Base-by-base conservation (phyloP, 2,329 filamentous ascomycete genomes). In the Fusarium globosum region DNA sequence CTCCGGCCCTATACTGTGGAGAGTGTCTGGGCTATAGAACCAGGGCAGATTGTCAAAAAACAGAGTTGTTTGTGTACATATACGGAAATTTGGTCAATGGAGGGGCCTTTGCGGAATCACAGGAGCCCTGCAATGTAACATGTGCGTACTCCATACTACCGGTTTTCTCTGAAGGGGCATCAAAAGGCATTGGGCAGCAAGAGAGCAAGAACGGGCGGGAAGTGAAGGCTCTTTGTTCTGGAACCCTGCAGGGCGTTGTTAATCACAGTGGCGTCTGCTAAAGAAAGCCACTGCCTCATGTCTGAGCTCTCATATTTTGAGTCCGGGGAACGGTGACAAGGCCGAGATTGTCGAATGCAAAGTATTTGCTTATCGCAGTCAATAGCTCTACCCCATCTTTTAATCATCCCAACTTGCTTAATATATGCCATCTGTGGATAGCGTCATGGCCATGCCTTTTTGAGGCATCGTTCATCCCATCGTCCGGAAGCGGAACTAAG, bases 401-500 rank as follows among this genome's bases (percentile, higher is more conserved):
- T 23, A 42, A 41, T 36, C 35, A 41, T 48, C 61, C 35, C 35
- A 38, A 46, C 6, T 38, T 33, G 33, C 18, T 62, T 49, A 49
- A 55, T 48, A 45, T 42, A 41, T 41, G 36, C 15, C 41, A 58
- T 39, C 21, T 59, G 11, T 16, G 23, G 30, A 38, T 58, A 58
- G 56, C 56, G 26, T 33, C 26, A 30, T 49, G 33, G 11, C 36
- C 49, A 42, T 38, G 18, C 49, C 59, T 57, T 26, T 57, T 56
- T 48, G 30, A 61, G 39, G 28, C 35, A 45, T 39, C 39, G 13
- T 65, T 55, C 57, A 52, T 71, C 68, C 51, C 39, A 43, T 61
- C 26, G 41, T 56, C 67, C 51, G 55, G 23, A 58, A 53, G 38
- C 51, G 61, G 61, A 70, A 56, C 38, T 18, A 35, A 41, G 14